Percentiles rank a stretch among this genome's conserved stretches.
Evolutionary conservation across 352 stramenopile genomes (phyloP).

Genomic region (Globisporangium canariense): DNA sequence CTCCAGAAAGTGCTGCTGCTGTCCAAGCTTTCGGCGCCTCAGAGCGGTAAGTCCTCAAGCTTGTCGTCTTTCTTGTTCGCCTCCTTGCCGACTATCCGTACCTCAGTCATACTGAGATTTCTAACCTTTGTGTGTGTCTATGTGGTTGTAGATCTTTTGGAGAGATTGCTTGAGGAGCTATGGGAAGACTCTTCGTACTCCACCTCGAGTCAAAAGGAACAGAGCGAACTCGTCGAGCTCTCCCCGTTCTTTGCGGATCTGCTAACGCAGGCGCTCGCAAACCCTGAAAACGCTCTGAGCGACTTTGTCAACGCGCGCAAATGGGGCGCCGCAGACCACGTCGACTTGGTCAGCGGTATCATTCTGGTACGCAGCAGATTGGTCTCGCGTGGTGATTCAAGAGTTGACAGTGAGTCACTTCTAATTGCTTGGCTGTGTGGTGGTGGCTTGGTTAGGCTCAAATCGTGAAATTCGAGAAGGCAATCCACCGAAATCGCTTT

Average conservation of each 20-base stretch:
- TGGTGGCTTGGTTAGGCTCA: constrained; percentile 22
- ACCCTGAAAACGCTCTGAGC: constrained; percentile 12
- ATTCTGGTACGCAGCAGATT: constrained; percentile 29
- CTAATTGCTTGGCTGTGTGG: not conserved
- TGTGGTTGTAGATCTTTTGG: constrained; percentile 25
- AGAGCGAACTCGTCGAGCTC: constrained; percentile 29
- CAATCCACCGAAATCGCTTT: constrained; percentile 56
- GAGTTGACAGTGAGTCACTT: not conserved
- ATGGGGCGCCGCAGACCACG: constrained; percentile 19
- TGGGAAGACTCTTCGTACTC: constrained; percentile 17
- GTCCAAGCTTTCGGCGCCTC: constrained; percentile 25
- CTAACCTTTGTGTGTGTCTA: not conserved
- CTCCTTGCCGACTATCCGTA: not conserved
- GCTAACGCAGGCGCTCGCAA: not conserved
- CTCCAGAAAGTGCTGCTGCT: constrained; percentile 30
- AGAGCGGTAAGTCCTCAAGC: constrained; percentile 10
- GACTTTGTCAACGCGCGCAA: constrained; percentile 20
- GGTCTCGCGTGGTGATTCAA: too few species aligned
- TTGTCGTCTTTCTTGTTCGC: not conserved
- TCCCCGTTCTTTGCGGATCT: constrained; percentile 20
- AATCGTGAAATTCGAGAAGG: constrained; percentile 54
- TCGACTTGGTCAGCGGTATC: constrained; percentile 40
- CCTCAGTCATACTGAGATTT: not conserved
- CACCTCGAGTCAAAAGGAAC: not conserved
- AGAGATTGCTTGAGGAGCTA: constrained; percentile 31